Base-by-base conservation (phyloP, 1,139 yeast species). In the Sugiyamaella paludigena region DNA sequence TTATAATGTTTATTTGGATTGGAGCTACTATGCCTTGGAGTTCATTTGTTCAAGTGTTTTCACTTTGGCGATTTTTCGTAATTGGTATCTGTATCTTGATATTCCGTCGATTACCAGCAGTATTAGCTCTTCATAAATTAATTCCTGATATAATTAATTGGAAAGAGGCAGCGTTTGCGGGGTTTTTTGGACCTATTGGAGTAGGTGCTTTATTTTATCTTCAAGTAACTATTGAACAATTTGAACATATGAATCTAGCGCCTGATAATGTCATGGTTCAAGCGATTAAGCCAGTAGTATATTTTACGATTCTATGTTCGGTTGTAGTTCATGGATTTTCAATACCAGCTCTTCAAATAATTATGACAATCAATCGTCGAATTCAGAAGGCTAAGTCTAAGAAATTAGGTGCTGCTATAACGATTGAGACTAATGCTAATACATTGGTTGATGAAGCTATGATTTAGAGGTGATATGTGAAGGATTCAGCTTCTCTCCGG, bases 131-230 rank as follows among this genome's bases (percentile, higher is more conserved):
- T 12, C 67, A 67, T 55, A 64, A 61, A 32, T 48, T 66, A 31
- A 68, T 70, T 1, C 74, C 76, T 2, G 69, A 66, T 36, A 57
- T 73, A n/a, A 57, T 60, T 6, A 59, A 58, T n/a, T 61, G 70
- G 61, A 62, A 61, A 45, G 77, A 73, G 51, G 75, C 76, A 0
- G 36, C 67, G 1, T 73, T 73, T 50, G 63, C 66, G 6, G 77
- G 76, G 7, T 72, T 65, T 60, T 73, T 74, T 56, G 77, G 77
- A 1, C 77, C 77, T 1, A 69, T 74, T 48, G 77, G 77, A 5
- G 75, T 72, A n/a, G 77, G 77, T 10, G 76, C 69, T 2, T 49
- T 64, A 38, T 65, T 65, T 45, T 65, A 65, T 47, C 56, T 63
- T 9, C 57, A 56, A 28, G 57, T 64, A 6, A 48, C 58, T 13